A percentile compares a stretch with the other conserved stretches of the same genome.
phyloP scores from a whole-genome alignment of 164 flowering plant species.

The Platanus orientalis region DNA sequence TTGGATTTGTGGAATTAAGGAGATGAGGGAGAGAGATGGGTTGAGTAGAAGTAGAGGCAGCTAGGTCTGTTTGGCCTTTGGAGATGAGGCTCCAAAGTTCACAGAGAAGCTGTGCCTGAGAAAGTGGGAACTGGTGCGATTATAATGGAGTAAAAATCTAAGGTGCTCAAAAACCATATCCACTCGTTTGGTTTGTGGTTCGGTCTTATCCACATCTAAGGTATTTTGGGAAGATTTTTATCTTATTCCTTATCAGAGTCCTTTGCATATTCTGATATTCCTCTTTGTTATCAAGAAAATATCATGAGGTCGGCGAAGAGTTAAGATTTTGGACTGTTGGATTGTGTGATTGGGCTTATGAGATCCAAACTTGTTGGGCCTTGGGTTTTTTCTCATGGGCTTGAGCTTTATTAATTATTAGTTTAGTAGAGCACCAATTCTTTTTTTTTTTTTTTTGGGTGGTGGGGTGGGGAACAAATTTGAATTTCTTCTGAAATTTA shows the following conservation, averaged over 20 bases:
- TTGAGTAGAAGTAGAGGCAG: neutral
- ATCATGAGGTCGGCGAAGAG: neutral
- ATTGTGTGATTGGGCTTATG: too few species aligned
- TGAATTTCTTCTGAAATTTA: too few species aligned
- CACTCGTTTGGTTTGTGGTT: slow-evolving; percentile 43
- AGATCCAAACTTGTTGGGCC: too few species aligned
- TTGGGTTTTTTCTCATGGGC: too few species aligned
- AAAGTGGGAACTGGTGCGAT: slow-evolving; percentile 1
- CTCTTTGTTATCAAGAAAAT: neutral
- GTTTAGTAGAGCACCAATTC: too few species aligned
- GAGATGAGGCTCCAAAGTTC: slow-evolving; percentile 10
- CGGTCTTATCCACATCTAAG: slow-evolving; percentile 8
- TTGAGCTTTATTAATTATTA: too few species aligned
- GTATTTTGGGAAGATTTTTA: slow-evolving; percentile 4
- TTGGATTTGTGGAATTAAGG: neutral
- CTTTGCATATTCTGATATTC: neutral
- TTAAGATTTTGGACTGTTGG: too few species aligned
- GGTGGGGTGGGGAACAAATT: too few species aligned
- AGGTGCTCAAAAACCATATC: slow-evolving; percentile 15
- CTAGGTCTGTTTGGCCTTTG: neutral
- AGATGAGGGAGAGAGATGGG: neutral
- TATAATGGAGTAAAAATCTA: slow-evolving; percentile 2
- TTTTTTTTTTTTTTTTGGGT: too few species aligned
- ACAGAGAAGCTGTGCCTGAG: neutral
- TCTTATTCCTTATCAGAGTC: neutral